A percentile compares a stretch with the other conserved stretches of the same genome.
These are phyloP conservation scores for Pluteus cervinus DNA, from an alignment of 768 basidiomycete species.

Conservation along the genomic window DNA sequence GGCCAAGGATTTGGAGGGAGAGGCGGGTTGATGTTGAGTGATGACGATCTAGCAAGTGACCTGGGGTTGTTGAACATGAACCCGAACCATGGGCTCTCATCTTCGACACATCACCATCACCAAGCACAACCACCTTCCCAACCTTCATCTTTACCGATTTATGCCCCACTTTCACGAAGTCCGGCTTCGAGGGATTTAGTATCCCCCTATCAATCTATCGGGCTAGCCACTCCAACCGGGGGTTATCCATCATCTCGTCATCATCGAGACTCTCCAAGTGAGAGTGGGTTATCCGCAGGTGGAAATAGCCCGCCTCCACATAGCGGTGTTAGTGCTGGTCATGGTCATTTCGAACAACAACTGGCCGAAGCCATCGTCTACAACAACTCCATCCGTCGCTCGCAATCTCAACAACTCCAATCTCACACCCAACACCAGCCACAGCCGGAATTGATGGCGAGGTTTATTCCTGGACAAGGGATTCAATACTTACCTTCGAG, in stretches of 20 bases:
- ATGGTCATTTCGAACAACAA: too few relatives aligned
- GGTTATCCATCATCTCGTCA: too few relatives aligned
- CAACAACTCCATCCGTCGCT: too few relatives aligned
- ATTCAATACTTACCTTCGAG: constrained; percentile 51
- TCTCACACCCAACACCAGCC: constrained; percentile 18
- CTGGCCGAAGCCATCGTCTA: too few relatives aligned
- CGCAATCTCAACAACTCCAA: too few relatives aligned
- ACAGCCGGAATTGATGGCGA: constrained; percentile 41
- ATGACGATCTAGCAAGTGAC: constrained; percentile 76
- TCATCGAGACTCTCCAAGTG: constrained; percentile 54
- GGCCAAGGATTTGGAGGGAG: constrained; percentile 33
- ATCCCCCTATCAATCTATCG: constrained; percentile 53
- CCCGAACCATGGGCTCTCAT: constrained; percentile 29
- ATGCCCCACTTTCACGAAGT: constrained; percentile 62
- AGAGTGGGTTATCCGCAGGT: constrained; percentile 48
- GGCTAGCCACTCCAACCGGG: constrained; percentile 52
- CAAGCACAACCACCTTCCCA: constrained; percentile 53
- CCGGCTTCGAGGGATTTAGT: constrained; percentile 48
- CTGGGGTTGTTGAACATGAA: constrained; percentile 59
- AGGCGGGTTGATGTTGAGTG: constrained; percentile 62
- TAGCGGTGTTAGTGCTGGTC: constrained; percentile 5
- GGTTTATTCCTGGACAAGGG: constrained; percentile 61
- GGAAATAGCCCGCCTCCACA: constrained; percentile 39
- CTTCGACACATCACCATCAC: too few relatives aligned
- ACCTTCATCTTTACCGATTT: constrained; percentile 72